Base-by-base conservation (phyloP, 1,284 basidiomycete genomes). In the Phlebopus sp. region DNA sequence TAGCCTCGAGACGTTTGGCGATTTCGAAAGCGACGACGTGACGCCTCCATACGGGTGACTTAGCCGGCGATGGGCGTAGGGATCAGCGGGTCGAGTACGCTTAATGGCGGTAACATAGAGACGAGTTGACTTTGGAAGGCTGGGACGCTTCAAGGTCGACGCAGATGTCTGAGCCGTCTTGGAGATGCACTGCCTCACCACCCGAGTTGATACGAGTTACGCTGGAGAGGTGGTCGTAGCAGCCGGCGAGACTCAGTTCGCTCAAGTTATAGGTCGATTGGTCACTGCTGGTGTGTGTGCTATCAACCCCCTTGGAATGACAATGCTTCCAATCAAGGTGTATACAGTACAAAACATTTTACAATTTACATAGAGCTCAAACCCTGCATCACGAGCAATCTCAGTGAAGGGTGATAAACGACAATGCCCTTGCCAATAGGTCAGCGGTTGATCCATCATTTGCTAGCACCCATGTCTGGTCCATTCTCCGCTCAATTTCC, bases 1-100 rank as follows among this genome's bases (percentile, higher is more conserved):
- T 52, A 2, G 46, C 46, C 47, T 64, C 63, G 29, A 74, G 63
- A 27, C 52, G 50, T 49, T 70, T 70, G 1, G 60, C 66, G 15
- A 74, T 63, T 55, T 74, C 70, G 51, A 71, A 73, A 5, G 69
- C 70, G 8, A 69, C 64, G 31, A 67, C n/a, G n/a, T n/a, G n/a
- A n/a, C 68, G 30, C 71, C 72, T 34, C 73, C 73, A 42, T 69
- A 73, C 42, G 67, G 69, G 63, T 74, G n/a, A n/a, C n/a, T n/a
- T n/a, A 75, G 7, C 72, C 72, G 5, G 66, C 71, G 25, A 75
- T 50, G 45, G n/a, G 67, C 63, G 53, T 69, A 73, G 0, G 72
- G 71, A 0, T 72, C 73, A 1, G 46, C 50, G 9, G 72, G 69
- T 45, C 67, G 66, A 4, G 57, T 49, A 5, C 55, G 52, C 52